Base-by-base conservation (phyloP, 2,329 filamentous ascomycete genomes). In the Septoria linicola region DNA sequence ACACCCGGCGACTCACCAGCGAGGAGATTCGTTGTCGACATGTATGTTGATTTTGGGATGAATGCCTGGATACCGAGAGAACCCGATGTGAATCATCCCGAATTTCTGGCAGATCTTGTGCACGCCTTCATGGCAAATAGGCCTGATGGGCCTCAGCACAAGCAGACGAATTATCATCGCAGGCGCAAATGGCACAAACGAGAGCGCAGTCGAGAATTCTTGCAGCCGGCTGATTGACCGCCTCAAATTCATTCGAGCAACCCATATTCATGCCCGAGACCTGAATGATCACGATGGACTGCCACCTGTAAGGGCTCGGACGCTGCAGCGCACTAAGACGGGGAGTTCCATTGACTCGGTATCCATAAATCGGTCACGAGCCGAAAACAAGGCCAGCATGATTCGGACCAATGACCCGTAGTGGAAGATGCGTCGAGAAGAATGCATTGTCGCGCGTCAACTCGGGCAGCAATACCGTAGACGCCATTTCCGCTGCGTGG, bases 31-130 rank as follows among this genome's bases (percentile, higher is more conserved):
- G 41, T 54, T 11, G 54, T 59, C 8, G 56, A 59, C 35, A 60
- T 62, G 51, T 59, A 58, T 39, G 42, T 48, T 13, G 53, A 58
- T 21, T 59, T 54, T 30, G 58, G 53, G 4, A 37, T 49, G 17
- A 37, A 51, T n/a, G 45, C 51, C 8, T 72, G 47, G 59, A 65
- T 34, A 30, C 54, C 53, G 3, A 51, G 51, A 39, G 58, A 60
- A 23, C 34, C 49, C 6, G 57, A 54, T 16, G 37, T 40, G 25
- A 55, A 51, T 25, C 54, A 58, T 49, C 43, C 54, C 10, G 56
- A 59, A 8, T 61, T 59, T 16, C 16, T 59, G 44, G 49, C 51
- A n/a, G 58, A 60, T 41, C 27, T 60, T 14, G 50, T 53, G 39
- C 41, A 47, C 14, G 52, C 50, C 5, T 58, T 58, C 37, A 41